A percentile compares a stretch with the other conserved stretches of the same genome.
These are phyloP conservation scores for Boehmeria nivea DNA, from an alignment of 306 rosid species.

Conservation along the genomic window DNA sequence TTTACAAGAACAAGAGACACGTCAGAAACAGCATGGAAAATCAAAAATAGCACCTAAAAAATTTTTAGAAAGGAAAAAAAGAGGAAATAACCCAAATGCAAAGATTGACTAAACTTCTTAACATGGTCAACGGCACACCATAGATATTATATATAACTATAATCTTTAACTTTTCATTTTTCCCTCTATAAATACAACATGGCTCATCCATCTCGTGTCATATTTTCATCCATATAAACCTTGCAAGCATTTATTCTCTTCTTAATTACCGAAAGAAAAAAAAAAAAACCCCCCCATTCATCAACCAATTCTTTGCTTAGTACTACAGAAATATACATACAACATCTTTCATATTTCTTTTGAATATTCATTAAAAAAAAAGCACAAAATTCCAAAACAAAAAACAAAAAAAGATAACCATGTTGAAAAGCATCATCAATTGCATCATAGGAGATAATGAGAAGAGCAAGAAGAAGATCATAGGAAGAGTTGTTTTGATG, in stretches of 20 bases:
- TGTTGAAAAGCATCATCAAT: constrained; percentile 12
- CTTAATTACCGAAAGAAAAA: too few relatives aligned
- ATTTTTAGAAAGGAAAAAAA: too few relatives aligned
- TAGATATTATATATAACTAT: too few relatives aligned
- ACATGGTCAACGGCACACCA: too few relatives aligned
- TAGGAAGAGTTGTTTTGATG: constrained; percentile 32
- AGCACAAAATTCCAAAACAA: background rate
- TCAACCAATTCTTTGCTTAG: too few relatives aligned
- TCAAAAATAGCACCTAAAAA: too few relatives aligned
- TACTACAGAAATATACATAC: too few relatives aligned
- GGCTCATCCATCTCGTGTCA: background rate
- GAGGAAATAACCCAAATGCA: too few relatives aligned
- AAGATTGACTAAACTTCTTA: too few relatives aligned
- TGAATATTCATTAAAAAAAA: background rate
- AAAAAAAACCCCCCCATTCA: too few relatives aligned
- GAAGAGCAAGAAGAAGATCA: constrained; percentile 7
- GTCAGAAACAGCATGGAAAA: too few relatives aligned
- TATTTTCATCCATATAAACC: background rate
- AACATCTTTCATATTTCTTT: background rate
- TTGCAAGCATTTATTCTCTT: background rate
- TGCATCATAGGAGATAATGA: background rate
- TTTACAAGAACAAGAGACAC: too few relatives aligned
- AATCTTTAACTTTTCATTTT: background rate
- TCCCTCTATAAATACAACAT: background rate
- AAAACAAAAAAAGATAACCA: background rate